These are phyloP conservation scores for Talaromyces sp. DNA, from an alignment of 2,329 filamentous ascomycete genomes.

Conservation along the genomic window DNA sequence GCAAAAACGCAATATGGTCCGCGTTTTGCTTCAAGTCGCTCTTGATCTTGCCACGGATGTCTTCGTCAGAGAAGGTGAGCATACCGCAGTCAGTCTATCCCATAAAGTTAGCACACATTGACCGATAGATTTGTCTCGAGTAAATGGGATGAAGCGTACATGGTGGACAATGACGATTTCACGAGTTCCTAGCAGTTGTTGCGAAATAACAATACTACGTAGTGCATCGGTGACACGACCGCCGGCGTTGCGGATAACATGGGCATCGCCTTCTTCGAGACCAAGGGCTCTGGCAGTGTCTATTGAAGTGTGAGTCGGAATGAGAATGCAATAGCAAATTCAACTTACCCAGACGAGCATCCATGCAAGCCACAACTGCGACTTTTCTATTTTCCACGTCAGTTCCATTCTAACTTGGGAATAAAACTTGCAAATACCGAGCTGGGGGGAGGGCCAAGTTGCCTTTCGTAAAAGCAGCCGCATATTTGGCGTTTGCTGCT, in stretches of 20 bases:
- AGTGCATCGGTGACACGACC: conserved; percentile 63
- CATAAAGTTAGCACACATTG: conserved; percentile 51
- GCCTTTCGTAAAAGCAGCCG: conserved; percentile 58
- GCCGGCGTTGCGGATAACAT: conserved; percentile 71
- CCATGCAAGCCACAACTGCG: conserved; percentile 70
- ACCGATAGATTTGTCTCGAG: background rate
- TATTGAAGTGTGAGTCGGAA: background rate
- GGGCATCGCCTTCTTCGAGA: conserved; percentile 67
- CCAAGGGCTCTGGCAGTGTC: conserved; percentile 64
- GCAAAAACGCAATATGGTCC: conserved; percentile 54
- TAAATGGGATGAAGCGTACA: conserved; percentile 48
- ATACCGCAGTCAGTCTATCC: conserved; percentile 62
- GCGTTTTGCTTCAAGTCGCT: conserved; percentile 43
- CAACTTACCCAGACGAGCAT: conserved; percentile 51
- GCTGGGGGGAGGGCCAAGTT: conserved; percentile 62
- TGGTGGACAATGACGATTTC: conserved; percentile 62
- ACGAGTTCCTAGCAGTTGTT: conserved; percentile 70
- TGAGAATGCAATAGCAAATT: background rate
- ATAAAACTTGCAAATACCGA: conserved; percentile 35
- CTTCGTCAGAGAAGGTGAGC: conserved; percentile 49
- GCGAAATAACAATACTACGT: conserved; percentile 68
- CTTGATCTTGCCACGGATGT: conserved; percentile 56
- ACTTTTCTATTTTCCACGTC: conserved; percentile 14
- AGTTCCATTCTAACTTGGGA: background rate
- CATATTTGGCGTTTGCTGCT: conserved; percentile 53